Evolutionary conservation across 148 eudicot species (phyloP), one percentile per base, ranked within the genome.

Genomic region (Suaeda aralocaspica): DNA sequence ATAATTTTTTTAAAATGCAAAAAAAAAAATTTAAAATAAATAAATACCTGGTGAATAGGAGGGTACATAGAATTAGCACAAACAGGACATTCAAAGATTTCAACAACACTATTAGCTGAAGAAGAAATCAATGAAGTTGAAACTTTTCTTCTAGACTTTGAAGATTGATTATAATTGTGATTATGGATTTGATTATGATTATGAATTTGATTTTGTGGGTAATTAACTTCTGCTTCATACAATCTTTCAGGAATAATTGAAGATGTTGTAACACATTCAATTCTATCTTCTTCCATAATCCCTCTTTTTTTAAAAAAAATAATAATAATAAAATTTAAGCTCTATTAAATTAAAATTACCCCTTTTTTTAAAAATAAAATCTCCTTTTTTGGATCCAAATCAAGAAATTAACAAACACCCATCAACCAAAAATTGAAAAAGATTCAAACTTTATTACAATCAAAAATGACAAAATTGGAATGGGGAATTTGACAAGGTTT

Each of bases 21-120:
- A 7, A 50, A 25, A 36, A 16, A 7, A 46, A 0, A 67, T 59
- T 8, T 19, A 21, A 58, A 15, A 31, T n/a, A 30, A 30, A 67
- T 15, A 8, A 30, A 11, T 3, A 80, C 80, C 75, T 76, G 77
- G 29, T 76, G 77, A 25, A 73, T 77, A 59, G 85, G 85, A 60
- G 85, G 82, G 73, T 72, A 78, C 85, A 82, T 82, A 69, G 85
- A 69, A 72, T 82, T 78, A 16, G 77, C 80, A 66, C 85, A 82
- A 72, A 82, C 85, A 9, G 85, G 85, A 31, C 85, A 82, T 78
- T 82, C 85, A 76, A 82, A 81, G 49, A 82, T 77, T 48, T 82
- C 85, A 39, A 71, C 59, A 5, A 82, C 82, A 48, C 72, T 78
- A 59, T 63, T 65, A 6, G 80, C 82, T 0, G 85, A 75, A 46